Evolutionary conservation across 495 filamentous ascomycete genomes (phyloP).

Genomic region (Pseudomonodictys pantanalensis): DNA sequence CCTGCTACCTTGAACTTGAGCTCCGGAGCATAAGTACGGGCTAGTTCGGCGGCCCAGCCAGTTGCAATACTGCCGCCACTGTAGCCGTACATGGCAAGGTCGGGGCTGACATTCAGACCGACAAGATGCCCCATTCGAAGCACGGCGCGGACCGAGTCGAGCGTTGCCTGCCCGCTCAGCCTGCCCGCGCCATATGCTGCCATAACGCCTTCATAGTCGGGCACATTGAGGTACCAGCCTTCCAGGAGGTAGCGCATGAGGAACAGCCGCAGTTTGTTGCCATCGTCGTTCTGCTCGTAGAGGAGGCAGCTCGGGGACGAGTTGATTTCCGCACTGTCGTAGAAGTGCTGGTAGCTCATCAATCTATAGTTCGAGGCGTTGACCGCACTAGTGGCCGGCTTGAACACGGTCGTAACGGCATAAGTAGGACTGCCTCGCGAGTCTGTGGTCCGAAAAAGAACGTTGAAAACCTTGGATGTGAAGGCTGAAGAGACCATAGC

Average conservation of each 20-base stretch:
- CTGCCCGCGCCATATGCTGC: constrained; percentile 5
- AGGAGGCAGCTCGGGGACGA: constrained; percentile 35
- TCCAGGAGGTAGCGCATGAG: not conserved
- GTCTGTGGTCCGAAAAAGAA: constrained; percentile 54
- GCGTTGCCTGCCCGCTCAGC: constrained; percentile 9
- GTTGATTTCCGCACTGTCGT: constrained; percentile 43
- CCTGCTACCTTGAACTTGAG: not conserved
- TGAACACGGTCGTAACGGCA: constrained; percentile 51
- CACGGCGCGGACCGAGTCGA: constrained; percentile 7
- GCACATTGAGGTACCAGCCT: constrained; percentile 9
- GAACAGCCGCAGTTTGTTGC: not conserved
- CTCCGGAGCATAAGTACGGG: constrained; percentile 8
- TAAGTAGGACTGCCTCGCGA: constrained; percentile 44
- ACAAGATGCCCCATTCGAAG: not conserved
- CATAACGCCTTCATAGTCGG: constrained; percentile 8
- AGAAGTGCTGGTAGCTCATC: constrained; percentile 47
- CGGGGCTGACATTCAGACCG: not conserved
- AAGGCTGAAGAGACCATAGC: too few relatives aligned
- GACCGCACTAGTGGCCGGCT: constrained; percentile 36
- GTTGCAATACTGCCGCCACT: constrained; percentile 9
- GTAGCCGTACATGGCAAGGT: constrained; percentile 10
- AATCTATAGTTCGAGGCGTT: constrained; percentile 29
- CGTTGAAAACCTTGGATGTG: too few relatives aligned
- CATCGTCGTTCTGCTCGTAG: not conserved
- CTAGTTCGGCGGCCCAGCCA: constrained; percentile 13